Evolutionary conservation across 1,284 basidiomycete species (phyloP), one percentile per base, ranked within the genome.

Genomic region (Cryptococcus sp.): DNA sequence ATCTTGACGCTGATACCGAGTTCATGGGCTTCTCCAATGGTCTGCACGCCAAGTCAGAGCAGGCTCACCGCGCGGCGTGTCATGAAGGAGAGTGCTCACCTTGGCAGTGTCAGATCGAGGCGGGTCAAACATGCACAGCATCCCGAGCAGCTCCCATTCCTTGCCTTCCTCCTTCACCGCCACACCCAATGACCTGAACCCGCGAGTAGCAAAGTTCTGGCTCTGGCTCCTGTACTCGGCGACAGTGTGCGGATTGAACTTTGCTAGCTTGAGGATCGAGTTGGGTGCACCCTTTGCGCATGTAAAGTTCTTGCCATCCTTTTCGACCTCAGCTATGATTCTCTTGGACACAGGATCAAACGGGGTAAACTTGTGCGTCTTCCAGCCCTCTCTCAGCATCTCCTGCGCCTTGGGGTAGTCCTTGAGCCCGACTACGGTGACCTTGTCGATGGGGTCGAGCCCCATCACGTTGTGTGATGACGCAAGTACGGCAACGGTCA

Each of bases 271-370:
- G 61, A 83, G 72, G 46, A 83, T 82, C 35, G 82, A 79, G 68
- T 82, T 83, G 47, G 82, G 82, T 15, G 82, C 82, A 65, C 82
- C 82, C 71, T 83, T 83, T 51, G 81, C 82, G 59, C 79, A 80
- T 15, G 76, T 80, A 70, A 77, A 83, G 53, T 72, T 69, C 67
- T 79, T 79, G 50, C 82, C 82, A 59, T 82, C 78, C 60, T 79
- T 77, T 56, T 80, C 79, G 33, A 83, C 81, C 64, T 82, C 82
- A 47, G 82, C 79, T 46, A 81, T 82, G 68, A 83, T 83, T 51
- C 82, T 80, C 73, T 83, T 83, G 49, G 80, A 82, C 49, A 82
- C 82, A 24, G 82, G 82, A 67, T 82, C 81, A 71, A 83, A 83
- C 33, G 82, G 82, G 2, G 74, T 77, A 70, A 83, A 83, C 62